Percentiles rank a stretch among this genome's conserved stretches.
phyloP scores from a whole-genome alignment of 2,329 filamentous ascomycete genomes.

The Pseudocercospora vitis region DNA sequence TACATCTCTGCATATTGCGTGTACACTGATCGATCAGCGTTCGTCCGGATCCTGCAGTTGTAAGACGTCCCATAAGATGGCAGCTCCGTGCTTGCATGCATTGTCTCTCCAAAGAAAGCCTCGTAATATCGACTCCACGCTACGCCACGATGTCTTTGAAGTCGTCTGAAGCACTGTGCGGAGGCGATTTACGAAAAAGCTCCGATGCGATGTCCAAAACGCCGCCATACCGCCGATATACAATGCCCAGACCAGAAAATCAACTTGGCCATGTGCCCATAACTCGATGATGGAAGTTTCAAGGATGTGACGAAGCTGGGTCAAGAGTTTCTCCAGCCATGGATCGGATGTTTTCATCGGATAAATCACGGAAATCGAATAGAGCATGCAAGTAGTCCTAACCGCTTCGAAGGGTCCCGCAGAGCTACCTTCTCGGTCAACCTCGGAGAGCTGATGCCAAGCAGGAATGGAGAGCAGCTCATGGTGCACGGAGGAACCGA shows the following conservation, averaged over 20 bases:
- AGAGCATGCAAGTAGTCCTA: constrained; percentile 13
- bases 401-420: constrained; percentile 6
- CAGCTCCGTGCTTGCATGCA: constrained; percentile 11
- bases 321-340: constrained; percentile 17
- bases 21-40: background rate
- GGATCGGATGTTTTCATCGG: constrained; percentile 12
- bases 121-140: background rate
- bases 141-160: background rate
- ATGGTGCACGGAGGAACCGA: constrained; percentile 13
- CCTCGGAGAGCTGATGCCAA: background rate
- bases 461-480: constrained; percentile 15
- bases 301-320: constrained; percentile 5
- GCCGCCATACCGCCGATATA: constrained; percentile 15
- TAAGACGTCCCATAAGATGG: constrained; percentile 11
- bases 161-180: background rate
- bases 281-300: background rate
- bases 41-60: background rate
- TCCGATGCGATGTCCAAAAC: constrained; percentile 17
- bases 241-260: constrained; percentile 15
- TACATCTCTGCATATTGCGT: background rate
- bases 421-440: background rate
- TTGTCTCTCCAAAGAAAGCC: constrained; percentile 20
- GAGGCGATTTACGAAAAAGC: constrained; percentile 11
- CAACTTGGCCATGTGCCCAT: background rate
- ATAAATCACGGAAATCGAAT: constrained; percentile 17